Conservation (phyloP, 129 eudicot genomes). For the Flaveria brownii region DNA sequence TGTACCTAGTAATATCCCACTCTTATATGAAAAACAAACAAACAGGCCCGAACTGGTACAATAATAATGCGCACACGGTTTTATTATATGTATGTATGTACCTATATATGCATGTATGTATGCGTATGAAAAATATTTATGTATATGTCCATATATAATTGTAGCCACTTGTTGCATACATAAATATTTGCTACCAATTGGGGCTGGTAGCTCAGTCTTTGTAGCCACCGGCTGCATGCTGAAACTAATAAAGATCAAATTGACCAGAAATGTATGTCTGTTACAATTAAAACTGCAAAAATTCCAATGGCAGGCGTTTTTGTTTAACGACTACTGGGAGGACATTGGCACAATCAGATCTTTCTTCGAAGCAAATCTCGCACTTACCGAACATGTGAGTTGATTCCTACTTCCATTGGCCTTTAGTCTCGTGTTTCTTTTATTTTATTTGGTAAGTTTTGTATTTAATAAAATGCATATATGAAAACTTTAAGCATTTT, state of each 20-base stretch:
- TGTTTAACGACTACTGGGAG: slow-evolving; percentile 97
- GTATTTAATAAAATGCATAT: not conserved
- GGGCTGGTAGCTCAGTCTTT: no score
- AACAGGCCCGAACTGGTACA: no score
- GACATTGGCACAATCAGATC: slow-evolving; percentile 97
- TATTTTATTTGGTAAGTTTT: not conserved
- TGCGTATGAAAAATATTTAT: no score
- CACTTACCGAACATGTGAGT: slow-evolving; percentile 94
- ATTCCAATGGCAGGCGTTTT: slow-evolving; percentile 69
- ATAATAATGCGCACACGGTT: not conserved
- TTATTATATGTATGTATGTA: not conserved
- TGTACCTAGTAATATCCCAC: no score
- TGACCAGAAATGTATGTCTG: slow-evolving; percentile 12
- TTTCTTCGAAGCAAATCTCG: slow-evolving; percentile 95
- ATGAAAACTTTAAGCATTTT: not conserved
- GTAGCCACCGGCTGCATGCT: not conserved
- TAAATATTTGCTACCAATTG: no score
- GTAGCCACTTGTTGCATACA: no score
- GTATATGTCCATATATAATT: no score
- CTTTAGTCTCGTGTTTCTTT: slow-evolving; percentile 9
- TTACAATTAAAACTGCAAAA: not conserved
- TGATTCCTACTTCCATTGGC: slow-evolving; percentile 4
- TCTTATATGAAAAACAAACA: not conserved
- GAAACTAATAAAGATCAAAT: not conserved
- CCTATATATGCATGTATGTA: not conserved